Conservation (phyloP, 208 protist genomes). For the Crithidia thermophila region DNA sequence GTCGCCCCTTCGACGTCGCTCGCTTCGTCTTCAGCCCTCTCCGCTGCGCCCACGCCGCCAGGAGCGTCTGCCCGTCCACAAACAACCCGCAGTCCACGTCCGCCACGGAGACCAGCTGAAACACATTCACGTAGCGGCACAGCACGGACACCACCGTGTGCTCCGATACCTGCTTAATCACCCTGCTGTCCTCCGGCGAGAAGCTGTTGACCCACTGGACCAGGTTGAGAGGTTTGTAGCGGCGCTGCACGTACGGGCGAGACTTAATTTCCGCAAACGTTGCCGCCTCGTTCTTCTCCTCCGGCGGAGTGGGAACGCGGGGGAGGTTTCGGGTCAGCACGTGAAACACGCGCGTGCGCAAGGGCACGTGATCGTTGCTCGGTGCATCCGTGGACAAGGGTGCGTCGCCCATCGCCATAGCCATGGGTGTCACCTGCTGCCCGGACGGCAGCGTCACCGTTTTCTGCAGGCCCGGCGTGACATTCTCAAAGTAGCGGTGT, state of each 20-base stretch:
- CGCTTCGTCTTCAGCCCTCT: background rate
- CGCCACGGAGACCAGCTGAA: constrained; percentile 68
- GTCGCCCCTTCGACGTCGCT: no score
- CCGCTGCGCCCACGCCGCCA: background rate
- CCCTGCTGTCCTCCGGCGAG: constrained; percentile 48
- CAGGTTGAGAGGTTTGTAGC: constrained; percentile 48
- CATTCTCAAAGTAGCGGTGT: background rate
- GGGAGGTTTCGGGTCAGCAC: constrained; percentile 73
- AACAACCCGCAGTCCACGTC: constrained; percentile 60
- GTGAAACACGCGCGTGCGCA: constrained; percentile 49
- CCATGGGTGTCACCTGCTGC: background rate
- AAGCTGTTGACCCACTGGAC: constrained; percentile 82
- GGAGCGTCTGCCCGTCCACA: constrained; percentile 25
- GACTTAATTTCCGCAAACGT: background rate
- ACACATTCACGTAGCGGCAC: constrained; percentile 58
- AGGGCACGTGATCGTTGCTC: background rate
- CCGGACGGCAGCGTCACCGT: background rate
- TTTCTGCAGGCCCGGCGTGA: background rate
- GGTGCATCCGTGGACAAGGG: background rate
- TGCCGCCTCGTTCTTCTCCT: background rate
- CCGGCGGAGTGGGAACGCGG: constrained; percentile 35
- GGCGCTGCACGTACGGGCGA: constrained; percentile 30
- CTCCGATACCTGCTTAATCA: constrained; percentile 63
- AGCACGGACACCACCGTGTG: constrained; percentile 49
- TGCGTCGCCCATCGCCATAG: background rate